Conservation (phyloP, 2,329 filamentous ascomycete genomes). For the Pseudogymnoascus sp. region DNA sequence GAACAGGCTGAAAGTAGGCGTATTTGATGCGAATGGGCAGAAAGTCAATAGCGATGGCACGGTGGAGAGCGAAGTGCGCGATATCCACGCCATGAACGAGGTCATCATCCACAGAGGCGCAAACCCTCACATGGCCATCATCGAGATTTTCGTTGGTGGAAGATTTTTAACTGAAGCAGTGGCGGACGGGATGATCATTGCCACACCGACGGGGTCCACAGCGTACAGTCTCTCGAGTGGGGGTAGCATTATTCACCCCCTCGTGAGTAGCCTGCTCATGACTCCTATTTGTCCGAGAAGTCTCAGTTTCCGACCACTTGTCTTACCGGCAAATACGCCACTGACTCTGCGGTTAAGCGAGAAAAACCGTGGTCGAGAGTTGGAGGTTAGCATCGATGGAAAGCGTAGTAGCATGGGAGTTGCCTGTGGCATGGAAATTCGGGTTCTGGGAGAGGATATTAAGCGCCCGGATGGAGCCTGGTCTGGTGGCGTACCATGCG, state of each 20-base stretch:
- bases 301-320: slow-evolving; percentile 83
- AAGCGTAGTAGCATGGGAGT: slow-evolving; percentile 58
- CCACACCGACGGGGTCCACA: slow-evolving; percentile 88
- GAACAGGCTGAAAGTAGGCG: slow-evolving; percentile 76
- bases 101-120: slow-evolving; percentile 87
- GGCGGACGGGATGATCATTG: slow-evolving; percentile 89
- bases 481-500: slow-evolving; percentile 82
- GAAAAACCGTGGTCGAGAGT: slow-evolving; percentile 66
- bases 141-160: slow-evolving; percentile 84
- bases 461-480: slow-evolving; percentile 37
- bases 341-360: slow-evolving; percentile 75
- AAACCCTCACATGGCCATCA: slow-evolving; percentile 81
- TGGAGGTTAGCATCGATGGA: slow-evolving; percentile 75
- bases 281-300: slow-evolving; percentile 93
- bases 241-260: slow-evolving; percentile 86
- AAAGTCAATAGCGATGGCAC: slow-evolving; percentile 40
- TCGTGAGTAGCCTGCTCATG: slow-evolving; percentile 79
- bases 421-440: slow-evolving; percentile 71
- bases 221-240: slow-evolving; percentile 92
- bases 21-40: slow-evolving; percentile 63
- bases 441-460: slow-evolving; percentile 81
- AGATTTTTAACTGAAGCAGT: slow-evolving; percentile 89
- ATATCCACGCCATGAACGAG: slow-evolving; percentile 78
- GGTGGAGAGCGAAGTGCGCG: slow-evolving; percentile 25
- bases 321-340: slow-evolving; percentile 77